A percentile compares a stretch with the other conserved stretches of the same genome.
phyloP scores from a whole-genome alignment of 148 eudicot species.

The Simmondsia chinensis region DNA sequence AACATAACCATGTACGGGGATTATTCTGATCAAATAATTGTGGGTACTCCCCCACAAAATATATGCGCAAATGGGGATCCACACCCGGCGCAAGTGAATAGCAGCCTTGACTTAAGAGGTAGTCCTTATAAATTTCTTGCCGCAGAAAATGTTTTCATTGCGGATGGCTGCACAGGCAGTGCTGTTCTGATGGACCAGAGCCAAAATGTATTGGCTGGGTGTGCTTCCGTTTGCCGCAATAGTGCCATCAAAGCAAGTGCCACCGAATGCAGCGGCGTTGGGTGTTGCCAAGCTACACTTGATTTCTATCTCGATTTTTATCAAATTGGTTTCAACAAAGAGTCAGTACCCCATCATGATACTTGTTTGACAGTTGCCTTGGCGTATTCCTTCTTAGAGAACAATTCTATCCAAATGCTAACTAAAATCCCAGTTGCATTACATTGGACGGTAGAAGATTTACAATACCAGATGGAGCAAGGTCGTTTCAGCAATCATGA shows the following conservation, averaged over 20 bases:
- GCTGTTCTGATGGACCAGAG: constrained; percentile 3
- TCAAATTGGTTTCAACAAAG: constrained; percentile 2
- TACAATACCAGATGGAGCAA: constrained; percentile 13
- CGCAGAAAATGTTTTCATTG: constrained; percentile 11
- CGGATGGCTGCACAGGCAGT: constrained; percentile 17
- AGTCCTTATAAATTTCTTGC: constrained; percentile 12
- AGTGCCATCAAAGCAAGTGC: too few species aligned
- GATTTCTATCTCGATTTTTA: neutral
- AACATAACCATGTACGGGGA: constrained; percentile 1
- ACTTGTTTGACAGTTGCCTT: constrained; percentile 10
- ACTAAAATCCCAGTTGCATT: neutral
- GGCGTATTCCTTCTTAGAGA: constrained; percentile 3
- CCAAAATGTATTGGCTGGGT: constrained; percentile 4
- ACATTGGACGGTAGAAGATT: neutral
- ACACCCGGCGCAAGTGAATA: too few species aligned
- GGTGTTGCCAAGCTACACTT: constrained; percentile 17
- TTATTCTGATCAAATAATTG: neutral
- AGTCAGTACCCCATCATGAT: constrained; percentile 7
- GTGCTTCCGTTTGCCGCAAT: constrained; percentile 8
- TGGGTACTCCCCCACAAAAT: constrained; percentile 1
- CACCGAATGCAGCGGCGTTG: constrained; percentile 8
- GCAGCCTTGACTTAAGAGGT: neutral
- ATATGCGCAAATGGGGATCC: constrained; percentile 1
- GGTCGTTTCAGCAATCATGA: constrained; percentile 6
- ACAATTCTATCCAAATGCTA: constrained; percentile 10